Evolutionary conservation across 1,139 yeast genomes (phyloP).

Genomic region (Yamadazyma aaseri): DNA sequence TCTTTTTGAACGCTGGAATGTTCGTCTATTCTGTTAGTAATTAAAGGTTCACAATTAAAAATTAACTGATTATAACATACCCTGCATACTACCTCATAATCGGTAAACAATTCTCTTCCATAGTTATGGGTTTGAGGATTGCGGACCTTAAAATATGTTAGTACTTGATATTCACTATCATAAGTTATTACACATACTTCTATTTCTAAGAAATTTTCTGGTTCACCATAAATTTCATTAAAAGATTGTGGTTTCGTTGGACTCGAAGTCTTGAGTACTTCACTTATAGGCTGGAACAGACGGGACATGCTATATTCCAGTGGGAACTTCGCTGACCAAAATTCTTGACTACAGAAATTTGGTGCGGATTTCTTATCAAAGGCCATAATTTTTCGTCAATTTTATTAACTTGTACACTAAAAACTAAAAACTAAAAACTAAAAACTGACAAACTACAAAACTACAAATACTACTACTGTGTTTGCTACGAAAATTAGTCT

Average conservation of each 20-base stretch:
- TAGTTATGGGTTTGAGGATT: constrained; percentile 79
- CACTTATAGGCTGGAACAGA: constrained; percentile 50
- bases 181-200: constrained; percentile 62
- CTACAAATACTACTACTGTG: too few species aligned
- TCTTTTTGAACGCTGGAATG: constrained; percentile 79
- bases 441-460: too few species aligned
- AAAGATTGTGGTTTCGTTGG: constrained; percentile 60
- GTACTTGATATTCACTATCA: too few species aligned
- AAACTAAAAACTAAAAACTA: too few species aligned
- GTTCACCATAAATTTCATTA: constrained; percentile 87
- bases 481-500: too few species aligned
- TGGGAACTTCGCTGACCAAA: neutral
- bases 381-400: too few species aligned
- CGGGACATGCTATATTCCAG: constrained; percentile 27
- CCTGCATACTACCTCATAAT: constrained; percentile 85
- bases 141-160: too few species aligned
- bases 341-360: neutral
- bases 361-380: constrained; percentile 1
- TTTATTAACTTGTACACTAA: too few species aligned
- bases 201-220: constrained; percentile 90
- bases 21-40: constrained; percentile 45
- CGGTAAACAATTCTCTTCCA: constrained; percentile 75
- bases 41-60: neutral
- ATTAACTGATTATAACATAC: constrained; percentile 12
- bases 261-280: constrained; percentile 36